phyloP scores from a whole-genome alignment of 176 grass and related monocot genomes.

The Canna indica region DNA sequence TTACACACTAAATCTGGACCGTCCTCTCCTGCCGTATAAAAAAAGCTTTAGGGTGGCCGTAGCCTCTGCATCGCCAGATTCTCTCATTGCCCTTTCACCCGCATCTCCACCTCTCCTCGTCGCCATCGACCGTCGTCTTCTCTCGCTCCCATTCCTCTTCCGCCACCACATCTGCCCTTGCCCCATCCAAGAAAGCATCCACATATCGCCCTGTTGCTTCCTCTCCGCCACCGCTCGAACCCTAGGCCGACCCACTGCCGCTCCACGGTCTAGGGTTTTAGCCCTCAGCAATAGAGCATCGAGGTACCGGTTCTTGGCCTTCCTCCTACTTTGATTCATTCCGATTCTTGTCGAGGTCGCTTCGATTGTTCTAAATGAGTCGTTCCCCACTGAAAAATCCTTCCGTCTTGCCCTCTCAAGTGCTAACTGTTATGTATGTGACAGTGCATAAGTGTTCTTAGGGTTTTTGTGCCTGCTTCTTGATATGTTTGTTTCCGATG shows the following conservation, averaged over 20 bases:
- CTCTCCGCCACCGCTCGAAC: background rate
- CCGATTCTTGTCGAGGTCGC: background rate
- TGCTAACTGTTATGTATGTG: background rate
- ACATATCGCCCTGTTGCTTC: background rate
- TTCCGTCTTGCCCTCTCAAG: background rate
- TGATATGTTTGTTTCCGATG: background rate
- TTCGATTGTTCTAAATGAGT: background rate
- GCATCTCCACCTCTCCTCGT: background rate
- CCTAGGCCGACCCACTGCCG: background rate
- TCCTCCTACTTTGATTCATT: background rate
- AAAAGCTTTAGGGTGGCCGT: background rate
- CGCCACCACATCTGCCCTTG: background rate
- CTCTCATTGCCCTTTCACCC: background rate
- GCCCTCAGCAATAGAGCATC: background rate
- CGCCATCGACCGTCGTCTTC: background rate
- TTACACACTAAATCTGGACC: background rate
- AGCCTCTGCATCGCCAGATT: background rate
- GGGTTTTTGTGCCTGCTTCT: background rate
- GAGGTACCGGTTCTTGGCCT: background rate
- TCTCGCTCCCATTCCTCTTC: background rate
- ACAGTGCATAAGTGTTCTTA: background rate
- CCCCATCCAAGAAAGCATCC: background rate
- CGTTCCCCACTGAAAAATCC: background rate
- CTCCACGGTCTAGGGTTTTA: conserved; percentile 5
- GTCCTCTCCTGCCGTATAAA: background rate